Evolutionary conservation across 305 asterid species (phyloP), one percentile per base, ranked within the genome.

Genomic region (Andrographis paniculata): DNA sequence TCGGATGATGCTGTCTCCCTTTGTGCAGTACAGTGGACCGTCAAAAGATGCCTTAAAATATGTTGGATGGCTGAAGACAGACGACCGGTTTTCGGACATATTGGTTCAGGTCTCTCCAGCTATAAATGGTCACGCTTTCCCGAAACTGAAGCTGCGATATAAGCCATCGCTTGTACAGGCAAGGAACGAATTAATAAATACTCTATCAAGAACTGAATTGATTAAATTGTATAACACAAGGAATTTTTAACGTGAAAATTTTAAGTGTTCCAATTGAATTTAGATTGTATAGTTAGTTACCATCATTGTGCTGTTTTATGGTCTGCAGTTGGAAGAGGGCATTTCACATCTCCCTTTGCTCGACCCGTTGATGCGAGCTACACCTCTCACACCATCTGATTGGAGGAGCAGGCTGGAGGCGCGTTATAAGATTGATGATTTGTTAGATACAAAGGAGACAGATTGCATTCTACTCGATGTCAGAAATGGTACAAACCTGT

Each of bases 141-240:
- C 98, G 27, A 80, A 84, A 63, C 57, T 91, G 72, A 91, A 76
- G 72, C 68, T 91, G 60, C 96, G 98, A 0, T 86, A 86, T 71
- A 91, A 91, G 74, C 96, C 98, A 20, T 82, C 96, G 47, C 98
- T 91, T 70, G 98, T 91, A 22, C 98, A 91, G 95, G 97, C 69
- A 67, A 73, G 89, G 56, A 52, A 46, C 52, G 38, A 45, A 14
- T 39, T 36, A 17, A 11, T 49, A 39, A 31, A 17, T 37, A n/a
- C n/a, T n/a, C n/a, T n/a, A n/a, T n/a, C n/a, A n/a, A n/a, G n/a
- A n/a, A n/a, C n/a, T n/a, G n/a, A n/a, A n/a, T n/a, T n/a, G n/a
- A n/a, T n/a, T n/a, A n/a, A n/a, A n/a, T n/a, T n/a, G n/a, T n/a
- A n/a, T n/a, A n/a, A n/a, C n/a, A n/a, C n/a, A n/a, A n/a, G n/a